Conservation (phyloP, 108 stramenopile species). For the Stephanodiscus triporus region DNA sequence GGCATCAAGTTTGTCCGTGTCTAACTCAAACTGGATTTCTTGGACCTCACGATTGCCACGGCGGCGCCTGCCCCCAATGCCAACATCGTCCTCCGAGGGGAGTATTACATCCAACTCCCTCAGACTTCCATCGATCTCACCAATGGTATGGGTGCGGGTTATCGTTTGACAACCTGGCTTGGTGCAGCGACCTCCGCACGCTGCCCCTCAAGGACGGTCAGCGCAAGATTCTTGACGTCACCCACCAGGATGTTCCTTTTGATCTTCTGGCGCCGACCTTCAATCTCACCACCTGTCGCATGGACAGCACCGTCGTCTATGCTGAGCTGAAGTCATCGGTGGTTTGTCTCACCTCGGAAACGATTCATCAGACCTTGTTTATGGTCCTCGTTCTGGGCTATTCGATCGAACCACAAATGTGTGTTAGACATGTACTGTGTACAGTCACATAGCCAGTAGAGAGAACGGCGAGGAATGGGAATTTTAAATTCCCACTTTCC, state of each 20-base stretch:
- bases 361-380: no score
- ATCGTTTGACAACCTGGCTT: neutral
- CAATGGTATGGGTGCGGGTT: neutral
- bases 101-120: neutral
- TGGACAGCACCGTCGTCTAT: neutral
- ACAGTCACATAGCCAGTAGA: no score
- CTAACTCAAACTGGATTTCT: neutral
- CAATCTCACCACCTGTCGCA: neutral
- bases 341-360: neutral
- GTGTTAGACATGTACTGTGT: no score
- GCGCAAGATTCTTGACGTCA: neutral
- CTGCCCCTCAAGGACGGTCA: neutral
- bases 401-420: no score
- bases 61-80: neutral
- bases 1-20: neutral
- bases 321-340: neutral
- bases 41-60: neutral
- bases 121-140: neutral
- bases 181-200: slow-evolving; percentile 11
- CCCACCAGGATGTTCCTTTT: neutral
- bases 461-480: no score
- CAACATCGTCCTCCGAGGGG: neutral
- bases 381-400: no score
- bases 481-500: neutral
- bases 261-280: neutral